Percentiles rank a stretch among this genome's conserved stretches.
phyloP scores from a whole-genome alignment of 805 yeast species.

The Kodamaea jinghongensis region DNA sequence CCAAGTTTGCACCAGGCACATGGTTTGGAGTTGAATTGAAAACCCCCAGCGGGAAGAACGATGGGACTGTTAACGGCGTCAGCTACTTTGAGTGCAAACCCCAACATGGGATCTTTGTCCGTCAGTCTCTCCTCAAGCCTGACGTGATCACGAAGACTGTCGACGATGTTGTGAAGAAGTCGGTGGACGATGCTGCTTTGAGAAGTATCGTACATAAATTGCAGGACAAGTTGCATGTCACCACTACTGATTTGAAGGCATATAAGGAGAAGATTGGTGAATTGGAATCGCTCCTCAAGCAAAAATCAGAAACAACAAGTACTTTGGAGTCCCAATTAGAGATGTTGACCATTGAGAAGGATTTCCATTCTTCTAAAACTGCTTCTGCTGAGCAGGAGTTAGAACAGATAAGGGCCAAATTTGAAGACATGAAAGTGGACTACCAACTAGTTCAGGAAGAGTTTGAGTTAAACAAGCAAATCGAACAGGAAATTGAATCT shows the following conservation, averaged over 20 bases:
- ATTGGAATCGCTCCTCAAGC: slow-evolving; percentile 14
- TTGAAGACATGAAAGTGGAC: slow-evolving; percentile 29
- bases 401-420: slow-evolving; percentile 23
- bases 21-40: slow-evolving; percentile 53
- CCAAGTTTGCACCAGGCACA: slow-evolving; percentile 56
- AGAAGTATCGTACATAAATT: slow-evolving; percentile 36
- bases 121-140: slow-evolving; percentile 29
- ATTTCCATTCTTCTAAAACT: slow-evolving; percentile 35
- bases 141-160: slow-evolving; percentile 1
- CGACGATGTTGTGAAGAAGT: neutral
- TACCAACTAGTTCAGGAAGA: slow-evolving; percentile 34
- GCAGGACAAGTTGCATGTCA: slow-evolving; percentile 43
- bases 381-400: slow-evolving; percentile 25
- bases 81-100: slow-evolving; percentile 40
- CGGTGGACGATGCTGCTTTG: slow-evolving; percentile 1
- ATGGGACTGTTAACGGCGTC: slow-evolving; percentile 46
- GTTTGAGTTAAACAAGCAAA: slow-evolving; percentile 32
- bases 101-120: slow-evolving; percentile 48
- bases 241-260: slow-evolving; percentile 23
- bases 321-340: slow-evolving; percentile 26
- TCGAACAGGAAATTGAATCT: slow-evolving; percentile 30
- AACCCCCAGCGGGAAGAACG: slow-evolving; percentile 42
- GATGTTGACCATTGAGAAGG: slow-evolving; percentile 43
- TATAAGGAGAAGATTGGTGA: slow-evolving; percentile 18
- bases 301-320: slow-evolving; percentile 1